phyloP scores from a whole-genome alignment of 208 protist genomes.

The Leishmania tropica region DNA sequence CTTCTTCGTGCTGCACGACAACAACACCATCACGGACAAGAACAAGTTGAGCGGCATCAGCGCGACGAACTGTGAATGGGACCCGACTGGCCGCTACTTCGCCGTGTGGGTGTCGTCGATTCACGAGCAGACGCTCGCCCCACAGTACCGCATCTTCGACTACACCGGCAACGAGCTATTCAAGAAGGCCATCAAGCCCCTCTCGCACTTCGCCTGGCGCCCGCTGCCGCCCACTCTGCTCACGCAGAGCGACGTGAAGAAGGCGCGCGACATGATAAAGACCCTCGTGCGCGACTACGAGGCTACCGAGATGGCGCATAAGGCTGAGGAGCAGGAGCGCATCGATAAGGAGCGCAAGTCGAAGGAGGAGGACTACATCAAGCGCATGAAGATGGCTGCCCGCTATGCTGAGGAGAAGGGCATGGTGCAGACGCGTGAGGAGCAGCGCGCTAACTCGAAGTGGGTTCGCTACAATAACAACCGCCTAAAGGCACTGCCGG shows the following conservation, averaged over 20 bases:
- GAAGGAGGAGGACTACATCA: slow-evolving; percentile 74
- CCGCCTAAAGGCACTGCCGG: slow-evolving; percentile 68
- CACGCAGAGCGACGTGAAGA: slow-evolving; percentile 50
- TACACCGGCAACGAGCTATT: slow-evolving; percentile 75
- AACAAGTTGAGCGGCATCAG: slow-evolving; percentile 55
- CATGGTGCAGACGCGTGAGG: slow-evolving; percentile 49
- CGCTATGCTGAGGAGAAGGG: slow-evolving; percentile 52
- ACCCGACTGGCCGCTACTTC: slow-evolving; percentile 91
- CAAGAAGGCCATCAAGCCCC: slow-evolving; percentile 56
- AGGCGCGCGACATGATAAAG: slow-evolving; percentile 58
- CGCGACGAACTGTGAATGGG: slow-evolving; percentile 86
- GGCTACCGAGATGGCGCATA: slow-evolving; percentile 39
- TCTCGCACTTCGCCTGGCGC: slow-evolving; percentile 91
- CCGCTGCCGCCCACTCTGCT: slow-evolving; percentile 80
- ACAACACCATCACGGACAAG: slow-evolving; percentile 62
- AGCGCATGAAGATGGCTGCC: slow-evolving; percentile 74
- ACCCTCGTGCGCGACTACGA: slow-evolving; percentile 76
- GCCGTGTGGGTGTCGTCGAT: slow-evolving; percentile 82
- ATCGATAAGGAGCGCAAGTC: slow-evolving; percentile 49
- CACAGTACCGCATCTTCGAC: slow-evolving; percentile 89
- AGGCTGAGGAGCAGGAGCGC: slow-evolving; percentile 43
- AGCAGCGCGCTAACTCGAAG: slow-evolving; percentile 65
- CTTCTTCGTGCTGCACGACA: slow-evolving; percentile 81
- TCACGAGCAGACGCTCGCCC: slow-evolving; percentile 46
- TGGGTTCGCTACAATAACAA: slow-evolving; percentile 74